phyloP scores from a whole-genome alignment of 768 basidiomycete species.

The Termitomyces sp. region DNA sequence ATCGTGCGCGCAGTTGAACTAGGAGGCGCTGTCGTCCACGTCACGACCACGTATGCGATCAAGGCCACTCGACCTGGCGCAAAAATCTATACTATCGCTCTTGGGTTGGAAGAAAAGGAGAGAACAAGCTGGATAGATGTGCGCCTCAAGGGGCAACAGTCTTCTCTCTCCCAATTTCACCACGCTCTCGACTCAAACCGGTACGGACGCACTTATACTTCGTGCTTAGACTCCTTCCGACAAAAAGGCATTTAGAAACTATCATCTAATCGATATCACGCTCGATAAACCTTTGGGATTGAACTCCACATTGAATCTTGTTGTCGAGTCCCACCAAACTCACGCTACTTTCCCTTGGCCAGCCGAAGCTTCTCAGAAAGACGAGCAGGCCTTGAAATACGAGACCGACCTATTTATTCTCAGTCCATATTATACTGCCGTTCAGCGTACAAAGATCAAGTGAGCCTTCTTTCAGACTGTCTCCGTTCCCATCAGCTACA shows the following conservation, averaged over 20 bases:
- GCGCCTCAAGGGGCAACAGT: slow-evolving; percentile 67
- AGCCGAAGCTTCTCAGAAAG: slow-evolving; percentile 62
- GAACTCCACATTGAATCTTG: slow-evolving; percentile 66
- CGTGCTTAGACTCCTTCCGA: slow-evolving; percentile 1
- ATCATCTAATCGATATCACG: slow-evolving; percentile 53
- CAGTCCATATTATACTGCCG: slow-evolving; percentile 76
- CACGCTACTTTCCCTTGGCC: slow-evolving; percentile 80
- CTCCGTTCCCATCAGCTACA: not conserved
- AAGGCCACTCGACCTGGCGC: slow-evolving; percentile 62
- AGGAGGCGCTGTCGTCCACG: slow-evolving; percentile 81
- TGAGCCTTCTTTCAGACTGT: slow-evolving; percentile 30
- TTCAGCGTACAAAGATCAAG: slow-evolving; percentile 88
- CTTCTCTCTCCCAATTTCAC: slow-evolving; percentile 46
- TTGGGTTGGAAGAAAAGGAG: slow-evolving; percentile 56
- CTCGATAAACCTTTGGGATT: slow-evolving; percentile 56
- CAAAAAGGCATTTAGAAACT: slow-evolving; percentile 27
- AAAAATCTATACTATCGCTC: slow-evolving; percentile 61
- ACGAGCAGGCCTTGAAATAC: slow-evolving; percentile 78
- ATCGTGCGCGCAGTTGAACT: slow-evolving; percentile 88
- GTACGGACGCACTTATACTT: slow-evolving; percentile 32
- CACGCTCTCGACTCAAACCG: slow-evolving; percentile 41
- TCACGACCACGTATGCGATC: slow-evolving; percentile 86
- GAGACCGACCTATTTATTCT: slow-evolving; percentile 72
- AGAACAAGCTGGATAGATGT: slow-evolving; percentile 77
- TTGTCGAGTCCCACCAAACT: slow-evolving; percentile 73